Evolutionary conservation across 192 early-diverging fungal genomes (phyloP).

Genomic region (Coemansia sp.): DNA sequence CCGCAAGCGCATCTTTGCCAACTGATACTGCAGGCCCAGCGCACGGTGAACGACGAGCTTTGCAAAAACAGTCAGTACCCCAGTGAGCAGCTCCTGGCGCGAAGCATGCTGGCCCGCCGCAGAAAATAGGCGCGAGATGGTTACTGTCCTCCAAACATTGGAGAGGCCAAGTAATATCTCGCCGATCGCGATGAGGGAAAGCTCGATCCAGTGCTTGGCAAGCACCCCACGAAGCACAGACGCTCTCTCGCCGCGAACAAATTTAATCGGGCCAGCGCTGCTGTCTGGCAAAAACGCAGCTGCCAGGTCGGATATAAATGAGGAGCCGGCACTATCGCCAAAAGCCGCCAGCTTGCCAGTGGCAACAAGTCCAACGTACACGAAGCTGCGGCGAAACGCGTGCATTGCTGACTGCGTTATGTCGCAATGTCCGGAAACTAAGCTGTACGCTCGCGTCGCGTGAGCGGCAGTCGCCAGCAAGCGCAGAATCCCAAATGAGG

Average conservation of each 20-base stretch:
- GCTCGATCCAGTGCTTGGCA: neutral
- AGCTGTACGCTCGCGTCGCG: neutral
- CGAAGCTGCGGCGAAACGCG: neutral
- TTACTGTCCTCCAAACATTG: slow-evolving; percentile 13
- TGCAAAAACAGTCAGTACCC: neutral
- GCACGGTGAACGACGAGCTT: slow-evolving; percentile 4
- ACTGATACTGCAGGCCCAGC: neutral
- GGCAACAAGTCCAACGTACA: neutral
- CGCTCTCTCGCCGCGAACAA: neutral
- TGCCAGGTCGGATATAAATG: neutral
- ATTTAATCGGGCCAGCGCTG: neutral
- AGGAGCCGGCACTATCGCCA: neutral
- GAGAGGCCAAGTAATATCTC: slow-evolving; percentile 2
- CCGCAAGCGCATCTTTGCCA: neutral
- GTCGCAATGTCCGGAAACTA: neutral
- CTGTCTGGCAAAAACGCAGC: neutral
- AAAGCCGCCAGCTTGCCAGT: neutral
- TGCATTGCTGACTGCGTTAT: neutral
- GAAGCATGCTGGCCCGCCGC: neutral
- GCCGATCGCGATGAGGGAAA: neutral
- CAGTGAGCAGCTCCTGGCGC: neutral
- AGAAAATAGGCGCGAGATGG: slow-evolving; percentile 15
- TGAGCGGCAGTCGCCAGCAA: neutral
- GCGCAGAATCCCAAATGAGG: neutral
- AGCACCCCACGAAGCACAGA: slow-evolving; percentile 9